Percentiles rank a stretch among this genome's conserved stretches.
Evolutionary conservation across 139 green algal genomes (phyloP).

Genomic region (Micromonas pusilla): DNA sequence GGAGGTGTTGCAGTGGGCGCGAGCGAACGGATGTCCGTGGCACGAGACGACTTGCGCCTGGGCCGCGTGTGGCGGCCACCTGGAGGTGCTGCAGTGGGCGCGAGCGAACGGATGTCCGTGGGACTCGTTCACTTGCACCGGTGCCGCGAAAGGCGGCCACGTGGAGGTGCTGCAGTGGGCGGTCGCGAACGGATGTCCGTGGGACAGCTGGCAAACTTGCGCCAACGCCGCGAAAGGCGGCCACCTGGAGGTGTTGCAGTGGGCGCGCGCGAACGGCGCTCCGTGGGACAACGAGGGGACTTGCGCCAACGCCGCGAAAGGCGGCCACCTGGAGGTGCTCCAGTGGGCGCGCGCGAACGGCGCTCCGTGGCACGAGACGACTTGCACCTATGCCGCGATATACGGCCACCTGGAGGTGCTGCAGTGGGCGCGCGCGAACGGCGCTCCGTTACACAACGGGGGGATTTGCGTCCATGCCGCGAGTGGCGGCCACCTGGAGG

Average conservation of each 20-base stretch:
- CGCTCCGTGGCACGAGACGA: too few species aligned
- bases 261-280: too few species aligned
- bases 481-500: too few species aligned
- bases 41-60: not conserved
- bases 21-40: constrained; percentile 18
- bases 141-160: not conserved
- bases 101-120: constrained; percentile 2
- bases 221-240: too few species aligned
- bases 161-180: constrained; percentile 22
- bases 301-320: too few species aligned
- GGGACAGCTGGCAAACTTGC: constrained; percentile 8
- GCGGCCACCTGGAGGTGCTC: too few species aligned
- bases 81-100: constrained; percentile 20
- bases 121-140: constrained; percentile 10
- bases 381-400: constrained; percentile 11
- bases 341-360: too few species aligned
- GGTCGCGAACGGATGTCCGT: constrained; percentile 18
- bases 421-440: constrained; percentile 22
- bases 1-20: too few species aligned
- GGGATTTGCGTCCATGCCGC: too few species aligned
- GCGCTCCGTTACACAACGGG: too few species aligned
- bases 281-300: too few species aligned
- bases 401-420: constrained; percentile 17
- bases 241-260: too few species aligned
- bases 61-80: constrained; percentile 8